Evolutionary conservation across 1,284 basidiomycete genomes (phyloP).

Genomic region (Cerrena zonata): DNA sequence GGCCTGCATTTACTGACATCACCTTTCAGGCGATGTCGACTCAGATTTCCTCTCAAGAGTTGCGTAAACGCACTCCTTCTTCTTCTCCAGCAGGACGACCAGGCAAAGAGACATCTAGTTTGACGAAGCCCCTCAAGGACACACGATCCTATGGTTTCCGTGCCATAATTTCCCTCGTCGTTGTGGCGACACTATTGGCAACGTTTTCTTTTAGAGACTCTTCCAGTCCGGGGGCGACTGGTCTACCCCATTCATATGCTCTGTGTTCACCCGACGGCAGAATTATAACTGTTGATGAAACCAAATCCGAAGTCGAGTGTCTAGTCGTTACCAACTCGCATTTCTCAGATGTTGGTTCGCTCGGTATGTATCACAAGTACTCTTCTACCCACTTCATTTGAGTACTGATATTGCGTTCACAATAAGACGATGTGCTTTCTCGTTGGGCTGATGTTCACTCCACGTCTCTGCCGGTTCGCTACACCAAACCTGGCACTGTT

Average conservation of each 20-base stretch:
- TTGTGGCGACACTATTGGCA: neutral
- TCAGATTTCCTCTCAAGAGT: neutral
- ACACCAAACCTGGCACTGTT: constrained; percentile 48
- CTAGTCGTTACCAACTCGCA: constrained; percentile 46
- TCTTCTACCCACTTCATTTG: no score
- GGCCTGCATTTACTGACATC: no score
- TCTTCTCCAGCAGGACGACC: neutral
- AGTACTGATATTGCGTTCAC: constrained; percentile 4
- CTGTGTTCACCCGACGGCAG: constrained; percentile 44
- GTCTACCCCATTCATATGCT: constrained; percentile 38
- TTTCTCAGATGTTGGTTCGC: constrained; percentile 50
- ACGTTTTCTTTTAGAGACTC: neutral
- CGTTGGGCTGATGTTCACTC: constrained; percentile 31
- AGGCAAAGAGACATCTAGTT: neutral
- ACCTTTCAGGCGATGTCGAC: no score
- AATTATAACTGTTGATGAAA: constrained; percentile 58
- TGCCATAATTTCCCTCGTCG: no score
- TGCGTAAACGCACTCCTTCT: neutral
- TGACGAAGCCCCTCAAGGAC: neutral
- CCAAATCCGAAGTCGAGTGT: constrained; percentile 49
- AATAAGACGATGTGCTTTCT: constrained; percentile 42
- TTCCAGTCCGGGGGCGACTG: neutral
- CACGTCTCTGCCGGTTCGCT: constrained; percentile 35
- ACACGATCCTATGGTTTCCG: no score
- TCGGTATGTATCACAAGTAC: no score